Base-by-base conservation (phyloP, 163 green algal genomes). In the Coccomyxa subellipsoidea region DNA sequence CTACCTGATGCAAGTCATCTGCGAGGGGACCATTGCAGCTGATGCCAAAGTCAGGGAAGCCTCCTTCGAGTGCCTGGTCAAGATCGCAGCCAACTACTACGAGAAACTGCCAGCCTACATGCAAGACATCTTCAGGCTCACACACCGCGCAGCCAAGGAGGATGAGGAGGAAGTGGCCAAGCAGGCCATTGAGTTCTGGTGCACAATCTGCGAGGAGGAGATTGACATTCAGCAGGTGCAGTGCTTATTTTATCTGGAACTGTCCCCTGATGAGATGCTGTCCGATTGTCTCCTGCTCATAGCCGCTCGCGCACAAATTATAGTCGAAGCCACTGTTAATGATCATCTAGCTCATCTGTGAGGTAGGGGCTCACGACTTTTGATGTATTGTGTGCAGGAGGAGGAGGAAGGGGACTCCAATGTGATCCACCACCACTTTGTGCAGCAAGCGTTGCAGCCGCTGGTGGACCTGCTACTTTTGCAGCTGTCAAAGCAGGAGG, bases 101-200 rank as follows among this genome's bases (percentile, higher is more conserved):
- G 78, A 91, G 35, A 95, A 97, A 86, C 86, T 99, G 83, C 90
- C 90, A 23, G 77, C 92, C 0, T 99, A 99, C 93, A 99, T 99
- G 89, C 69, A 84, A 31, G 92, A 96, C 79, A 92, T 98, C 76
- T 98, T 96, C 87, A 87, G 90, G 76, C 91, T 98, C 34, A 95
- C 91, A 0, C 90, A 88, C 21, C 95, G 96, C 78, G 92, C 93
- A 10, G 93, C 96, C 70, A 89, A 92, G 83, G 88, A 95, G 36
- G 95, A 98, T 80, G 86, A 96, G 69, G 95, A 99, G 86, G 91
- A 95, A 29, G 96, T 99, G 35, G 94, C 92, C 32, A 91, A 96
- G 83, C 94, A 98, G 91, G 96, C 97, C n/a, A 92, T 99, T 9
- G 96, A 99, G 92, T 96, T 99, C 54, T 99, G 96, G 96, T 95